Base-by-base conservation (phyloP, 2,329 filamentous ascomycete species). In the Neonectria hederae region DNA sequence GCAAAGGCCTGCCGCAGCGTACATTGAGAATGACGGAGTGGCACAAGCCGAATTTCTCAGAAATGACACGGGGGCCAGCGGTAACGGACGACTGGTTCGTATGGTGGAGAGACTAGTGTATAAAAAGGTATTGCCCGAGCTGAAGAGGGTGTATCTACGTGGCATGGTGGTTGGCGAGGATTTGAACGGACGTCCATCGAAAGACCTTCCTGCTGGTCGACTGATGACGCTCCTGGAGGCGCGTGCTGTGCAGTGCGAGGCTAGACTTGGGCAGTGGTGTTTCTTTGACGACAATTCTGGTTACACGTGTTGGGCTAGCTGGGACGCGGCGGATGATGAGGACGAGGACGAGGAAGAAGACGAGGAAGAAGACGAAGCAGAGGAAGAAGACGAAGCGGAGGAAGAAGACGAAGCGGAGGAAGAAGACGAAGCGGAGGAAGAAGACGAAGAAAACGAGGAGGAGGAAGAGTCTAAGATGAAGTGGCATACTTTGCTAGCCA, bases 231-330 rank as follows among this genome's bases (percentile, higher is more conserved):
- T 54, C 13, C n/a, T 70, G 4, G 10, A 54, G 4, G 7, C 14
- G 0, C 19, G 21, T 2, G 38, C 21, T 2, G 9, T 67, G 0
- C 22, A 45, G 3, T 67, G 63, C 7, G 65, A 70, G n/a, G 68
- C 60, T 3, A 65, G 68, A 3, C 5, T 55, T 17, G 68, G 68
- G 0, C 28, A 45, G 1, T 70, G 68, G 68, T 70, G 63, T 7
- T 54, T 17, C 9, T 69, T 69, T 48, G 26, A 67, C 22, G 22
- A 13, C 5, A 22, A 21, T 5, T 17, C 21, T 7, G 55, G 55
- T 5, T 32, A n/a, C 1, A 22, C 45, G 2, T 4, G 22, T 6
- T 42, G 55, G 55, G 45, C 45, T 17, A 17, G 22, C 17, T 58
- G 55, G 55, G 3, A 40, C 17, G 21, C 21, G 4, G 2, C 10